Percentiles rank a stretch among this genome's conserved stretches.
phyloP scores from a whole-genome alignment of 805 yeast genomes.

The Clavispora phyllophila region DNA sequence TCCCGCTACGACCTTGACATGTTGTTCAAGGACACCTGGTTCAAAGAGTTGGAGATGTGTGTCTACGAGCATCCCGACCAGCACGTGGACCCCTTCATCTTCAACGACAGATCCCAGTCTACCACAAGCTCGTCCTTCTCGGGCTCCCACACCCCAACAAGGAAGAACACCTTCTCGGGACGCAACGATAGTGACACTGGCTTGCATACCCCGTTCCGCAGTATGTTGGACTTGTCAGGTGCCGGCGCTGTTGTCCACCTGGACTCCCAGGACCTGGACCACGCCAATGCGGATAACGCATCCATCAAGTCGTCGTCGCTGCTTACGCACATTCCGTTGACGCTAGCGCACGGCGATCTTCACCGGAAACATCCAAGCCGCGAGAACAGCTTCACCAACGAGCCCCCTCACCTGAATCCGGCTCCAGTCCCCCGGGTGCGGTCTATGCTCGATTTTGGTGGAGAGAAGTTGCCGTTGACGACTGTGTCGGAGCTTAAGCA shows the following conservation, averaged over 20 bases:
- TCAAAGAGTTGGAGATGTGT: conserved; percentile 55
- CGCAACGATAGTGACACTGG: conserved; percentile 12
- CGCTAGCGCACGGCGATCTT: conserved; percentile 11
- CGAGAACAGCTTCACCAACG: conserved; percentile 8
- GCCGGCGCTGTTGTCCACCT: not conserved
- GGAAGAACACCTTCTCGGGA: conserved; percentile 25
- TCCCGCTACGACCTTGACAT: conserved; percentile 51
- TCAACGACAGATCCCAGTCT: conserved; percentile 5
- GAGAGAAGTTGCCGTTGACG: not conserved
- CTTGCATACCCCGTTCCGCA: conserved; percentile 26
- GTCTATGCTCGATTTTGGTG: conserved; percentile 28
- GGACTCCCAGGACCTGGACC: not conserved
- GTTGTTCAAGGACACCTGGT: conserved; percentile 62
- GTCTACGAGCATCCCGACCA: conserved; percentile 45
- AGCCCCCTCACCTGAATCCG: conserved; percentile 1
- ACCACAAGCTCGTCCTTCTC: conserved; percentile 16
- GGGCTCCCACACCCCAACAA: conserved; percentile 25
- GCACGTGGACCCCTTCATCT: conserved; percentile 30
- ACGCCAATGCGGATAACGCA: conserved; percentile 13
- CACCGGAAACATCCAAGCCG: conserved; percentile 9
- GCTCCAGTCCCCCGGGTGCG: conserved; percentile 12
- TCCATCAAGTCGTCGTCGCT: conserved; percentile 25
- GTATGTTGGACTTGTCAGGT: conserved; percentile 35
- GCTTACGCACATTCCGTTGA: conserved; percentile 18
- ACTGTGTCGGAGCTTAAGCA: not conserved